Evolutionary conservation across 2,329 filamentous ascomycete genomes (phyloP), one percentile per base, ranked within the genome.

Genomic region (Aspergillus texensis): DNA sequence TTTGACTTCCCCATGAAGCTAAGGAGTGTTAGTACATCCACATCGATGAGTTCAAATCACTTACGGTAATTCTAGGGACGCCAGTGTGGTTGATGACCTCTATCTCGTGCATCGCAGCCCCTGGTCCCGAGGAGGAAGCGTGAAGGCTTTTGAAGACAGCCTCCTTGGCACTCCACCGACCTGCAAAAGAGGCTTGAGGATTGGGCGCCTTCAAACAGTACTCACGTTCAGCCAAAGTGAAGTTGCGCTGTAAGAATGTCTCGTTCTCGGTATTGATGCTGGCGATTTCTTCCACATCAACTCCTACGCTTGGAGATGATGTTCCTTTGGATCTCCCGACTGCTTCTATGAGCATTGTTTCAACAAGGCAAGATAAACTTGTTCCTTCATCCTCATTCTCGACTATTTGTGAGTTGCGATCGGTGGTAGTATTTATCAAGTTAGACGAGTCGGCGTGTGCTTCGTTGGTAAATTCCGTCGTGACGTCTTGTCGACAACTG

Each of bases 161-260:
- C 61, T 99, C 95, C 84, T 99, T 54, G 19, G 30, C 30, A 28
- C 52, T 54, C 52, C 32, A 54, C 12, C 32, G 65, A 4, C 65
- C 65, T 9, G 94, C 92, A 80, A 97, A 98, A 58, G 93, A 95
- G 68, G 94, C 92, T 75, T 93, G 92, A 1, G 93, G 91, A 75
- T 87, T 89, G 3, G 93, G 82, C 14, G 92, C 89, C 73, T 89
- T 88, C 65, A 85, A 85, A 83, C 95, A 99, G 83, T 98, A 97
- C 28, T 86, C 85, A 70, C 93, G 91, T 81, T 99, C 95, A 50
- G 85, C 82, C 16, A 83, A 79, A 0, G 95, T 98, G 80, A 98
- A 99, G 82, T 99, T 99, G 71, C 95, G 91, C 80, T 94, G 88
- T 50, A 99, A 80, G 75, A 99, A 99, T 0, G 91, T 96, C 43